Base-by-base conservation (phyloP, 2,329 filamentous ascomycete genomes). In the Magnaporthiopsis rhizophila region DNA sequence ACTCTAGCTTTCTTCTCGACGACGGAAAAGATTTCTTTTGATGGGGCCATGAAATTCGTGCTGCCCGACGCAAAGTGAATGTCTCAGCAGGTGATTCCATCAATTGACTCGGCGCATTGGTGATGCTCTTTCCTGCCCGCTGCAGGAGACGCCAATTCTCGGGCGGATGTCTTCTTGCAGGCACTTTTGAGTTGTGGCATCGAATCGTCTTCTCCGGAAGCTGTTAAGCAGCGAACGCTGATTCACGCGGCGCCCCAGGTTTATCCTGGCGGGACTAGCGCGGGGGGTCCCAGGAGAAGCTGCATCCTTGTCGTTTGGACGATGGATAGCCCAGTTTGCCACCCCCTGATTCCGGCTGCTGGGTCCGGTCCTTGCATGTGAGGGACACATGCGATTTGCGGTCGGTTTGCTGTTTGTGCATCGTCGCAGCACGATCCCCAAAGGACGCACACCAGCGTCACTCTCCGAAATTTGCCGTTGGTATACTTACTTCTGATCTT, bases 161-260 rank as follows among this genome's bases (percentile, higher is more conserved):
- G 5, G 8, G 21, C 7, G 45, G 18, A 9, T 11, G 38, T 21
- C 21, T 24, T 53, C 45, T 8, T 21, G 6, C 45, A 11, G 7
- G 11, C n/a, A 21, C 45, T 53, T 11, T 9, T n/a, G 18, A 3
- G 21, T 21, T 53, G 45, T 21, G 45, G 13, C 21, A 53, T 21
- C 45, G 9, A 53, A 24, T 53, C 45, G 7, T 11, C 18, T 3
- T 24, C 45, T 53, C 45, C n/a, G 21, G 28, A 24, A 62, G 5
- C 21, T 62, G 61, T 62, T 56, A 57, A 62, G 24, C 38, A 24
- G 38, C n/a, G 61, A 56, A 62, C 61, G 50, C 28, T 24, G 26
- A 45, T 62, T 62, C 61, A 62, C 61, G 61, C 61, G 24, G 28
- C 21, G 21, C 45, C 45, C 45, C 45, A 24, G 45, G n/a, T 53